Evolutionary conservation across 768 basidiomycete species (phyloP), one percentile per base, ranked within the genome.

Genomic region (Tephrocybe sp.): DNA sequence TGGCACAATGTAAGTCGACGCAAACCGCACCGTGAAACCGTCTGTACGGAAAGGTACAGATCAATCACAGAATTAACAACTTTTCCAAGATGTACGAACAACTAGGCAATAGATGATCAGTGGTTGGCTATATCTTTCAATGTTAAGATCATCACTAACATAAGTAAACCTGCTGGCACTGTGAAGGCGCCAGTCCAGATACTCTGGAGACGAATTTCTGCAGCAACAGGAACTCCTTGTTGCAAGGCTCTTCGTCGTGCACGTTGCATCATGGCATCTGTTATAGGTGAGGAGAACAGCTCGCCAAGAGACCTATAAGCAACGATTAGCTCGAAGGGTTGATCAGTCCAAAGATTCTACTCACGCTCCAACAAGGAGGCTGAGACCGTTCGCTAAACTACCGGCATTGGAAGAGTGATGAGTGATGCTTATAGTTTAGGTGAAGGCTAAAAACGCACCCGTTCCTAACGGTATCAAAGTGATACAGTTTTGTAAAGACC

Each of bases 151-250:
- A 6, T 11, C 2, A 54, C 66, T 36, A 22, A 72, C 71, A 70
- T 71, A 6, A 71, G 49, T 19, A 71, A 53, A 16, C 71, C 68
- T 10, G 60, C 52, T 43, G 71, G 71, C 10, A 69, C 70, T 4
- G 64, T 60, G 19, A 71, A 56, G n/a, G 66, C 68, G 2, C 70
- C 69, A 22, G 70, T 68, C 71, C 71, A 70, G 26, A 71, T 71
- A 10, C 70, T 68, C 13, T 68, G 68, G n/a, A 72, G 57, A 1
- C 71, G 65, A 48, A 70, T 63, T 51, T 72, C 69, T 5, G 65
- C 57, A 20, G 69, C 51, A 2, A 61, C 66, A 8, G 58, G 53
- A 26, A 56, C 56, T 5, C 67, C 68, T 3, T 56, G 51, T 14
- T 55, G 40, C 0, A 67, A 53, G 1, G 66, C 67, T n/a, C 52